These are phyloP conservation scores for Monilinia vaccinii-corymbosi DNA, from an alignment of 2,329 filamentous ascomycete genomes.

Conservation along the genomic window DNA sequence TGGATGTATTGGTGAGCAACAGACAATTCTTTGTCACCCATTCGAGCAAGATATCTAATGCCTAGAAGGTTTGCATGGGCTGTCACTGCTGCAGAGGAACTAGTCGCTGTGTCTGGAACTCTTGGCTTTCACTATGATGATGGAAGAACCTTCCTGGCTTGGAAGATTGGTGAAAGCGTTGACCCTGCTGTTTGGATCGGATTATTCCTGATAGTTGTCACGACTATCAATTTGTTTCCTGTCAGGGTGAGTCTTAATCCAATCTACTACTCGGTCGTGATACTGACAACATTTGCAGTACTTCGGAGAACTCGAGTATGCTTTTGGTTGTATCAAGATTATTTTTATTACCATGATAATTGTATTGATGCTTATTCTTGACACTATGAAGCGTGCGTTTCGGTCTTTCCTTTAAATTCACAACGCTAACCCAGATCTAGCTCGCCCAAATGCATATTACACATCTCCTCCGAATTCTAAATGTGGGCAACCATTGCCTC, in stretches of 20 bases:
- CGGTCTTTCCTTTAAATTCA: not conserved
- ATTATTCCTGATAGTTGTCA: slow-evolving; percentile 31
- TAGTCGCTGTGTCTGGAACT: slow-evolving; percentile 31
- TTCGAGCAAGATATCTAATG: not conserved
- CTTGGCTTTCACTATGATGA: slow-evolving; percentile 33
- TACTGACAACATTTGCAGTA: slow-evolving; percentile 12
- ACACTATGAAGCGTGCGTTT: slow-evolving; percentile 30
- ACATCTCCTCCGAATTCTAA: slow-evolving; percentile 29
- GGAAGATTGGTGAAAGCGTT: slow-evolving; percentile 29
- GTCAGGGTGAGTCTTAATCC: slow-evolving; percentile 27
- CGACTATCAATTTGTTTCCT: slow-evolving; percentile 31
- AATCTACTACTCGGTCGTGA: not conserved
- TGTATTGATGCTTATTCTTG: slow-evolving; percentile 32
- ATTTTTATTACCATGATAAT: slow-evolving; percentile 32
- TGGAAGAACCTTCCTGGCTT: slow-evolving; percentile 29
- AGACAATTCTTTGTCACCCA: not conserved
- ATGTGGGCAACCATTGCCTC: slow-evolving; percentile 23
- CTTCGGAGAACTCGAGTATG: slow-evolving; percentile 33
- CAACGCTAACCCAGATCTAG: slow-evolving; percentile 19
- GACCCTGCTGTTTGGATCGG: slow-evolving; percentile 33
- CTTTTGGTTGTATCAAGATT: slow-evolving; percentile 33
- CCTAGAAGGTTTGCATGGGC: slow-evolving; percentile 32
- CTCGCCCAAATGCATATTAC: slow-evolving; percentile 32
- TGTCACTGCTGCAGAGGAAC: slow-evolving; percentile 31
- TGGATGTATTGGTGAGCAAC: slow-evolving; percentile 32